phyloP scores from a whole-genome alignment of 2,329 filamentous ascomycete species.

The Beauveria varroae region DNA sequence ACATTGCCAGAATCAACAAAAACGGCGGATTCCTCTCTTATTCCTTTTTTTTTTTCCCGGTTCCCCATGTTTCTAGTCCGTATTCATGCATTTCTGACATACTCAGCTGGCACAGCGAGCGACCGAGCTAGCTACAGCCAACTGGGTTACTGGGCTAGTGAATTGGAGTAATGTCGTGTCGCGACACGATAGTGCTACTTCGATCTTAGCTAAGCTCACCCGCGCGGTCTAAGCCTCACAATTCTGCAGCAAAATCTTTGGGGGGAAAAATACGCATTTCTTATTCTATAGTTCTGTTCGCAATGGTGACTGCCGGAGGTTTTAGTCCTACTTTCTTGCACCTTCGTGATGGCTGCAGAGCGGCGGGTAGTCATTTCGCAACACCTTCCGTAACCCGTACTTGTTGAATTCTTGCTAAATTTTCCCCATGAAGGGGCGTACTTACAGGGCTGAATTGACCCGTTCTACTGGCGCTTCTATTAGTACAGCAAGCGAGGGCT shows the following conservation, averaged over 20 bases:
- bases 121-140: not conserved
- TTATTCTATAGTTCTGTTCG: not conserved
- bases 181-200: not conserved
- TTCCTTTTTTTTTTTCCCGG: not conserved
- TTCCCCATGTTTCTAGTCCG: not conserved
- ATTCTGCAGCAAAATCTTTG: not conserved
- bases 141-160: no score
- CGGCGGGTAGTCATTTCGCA: not conserved
- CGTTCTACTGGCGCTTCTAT: not conserved
- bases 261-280: not conserved
- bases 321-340: not conserved
- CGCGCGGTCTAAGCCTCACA: not conserved
- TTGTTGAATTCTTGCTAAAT: no score
- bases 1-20: not conserved
- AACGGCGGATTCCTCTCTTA: not conserved
- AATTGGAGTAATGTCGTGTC: not conserved
- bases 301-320: not conserved
- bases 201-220: constrained; percentile 5
- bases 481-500: not conserved
- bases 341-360: not conserved
- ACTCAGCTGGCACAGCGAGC: not conserved
- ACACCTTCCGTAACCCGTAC: not conserved
- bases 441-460: not conserved
- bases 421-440: not conserved
- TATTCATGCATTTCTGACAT: not conserved